Conservation (phyloP, 768 basidiomycete genomes). For the Agrocybe praecox region DNA sequence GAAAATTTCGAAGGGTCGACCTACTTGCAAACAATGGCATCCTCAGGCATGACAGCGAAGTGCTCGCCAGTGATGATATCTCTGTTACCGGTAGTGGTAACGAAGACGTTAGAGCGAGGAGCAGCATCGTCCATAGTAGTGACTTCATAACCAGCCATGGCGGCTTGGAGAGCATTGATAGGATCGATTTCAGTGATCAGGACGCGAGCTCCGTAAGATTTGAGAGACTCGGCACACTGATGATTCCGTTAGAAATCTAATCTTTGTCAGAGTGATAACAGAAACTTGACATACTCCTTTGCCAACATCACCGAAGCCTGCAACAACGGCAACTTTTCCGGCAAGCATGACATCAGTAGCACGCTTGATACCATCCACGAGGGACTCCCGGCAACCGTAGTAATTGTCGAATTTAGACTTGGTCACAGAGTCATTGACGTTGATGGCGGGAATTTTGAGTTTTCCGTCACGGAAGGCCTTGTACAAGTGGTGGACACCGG, state of each 20-base stretch:
- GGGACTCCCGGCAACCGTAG: constrained; percentile 99
- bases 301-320: constrained; percentile 98
- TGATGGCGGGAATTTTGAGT: constrained; percentile 98
- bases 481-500: constrained; percentile 99
- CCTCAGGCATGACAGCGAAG: constrained; percentile 94
- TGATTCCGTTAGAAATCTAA: constrained; percentile 1
- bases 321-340: constrained; percentile 98
- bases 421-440: constrained; percentile 99
- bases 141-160: constrained; percentile 99
- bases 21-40: constrained; percentile 97
- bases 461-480: constrained; percentile 95
- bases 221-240: constrained; percentile 97
- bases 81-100: constrained; percentile 98
- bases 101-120: constrained; percentile 85
- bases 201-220: constrained; percentile 97
- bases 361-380: constrained; percentile 99
- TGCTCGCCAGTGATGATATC: constrained; percentile 95
- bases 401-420: constrained; percentile 99
- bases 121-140: constrained; percentile 99
- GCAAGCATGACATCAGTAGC: constrained; percentile 99
- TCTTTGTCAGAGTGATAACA: not conserved
- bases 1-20: constrained; percentile 28
- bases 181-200: constrained; percentile 98
- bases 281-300: constrained; percentile 81
- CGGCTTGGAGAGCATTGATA: constrained; percentile 99